Conservation (phyloP, 1,284 basidiomycete genomes). For the Sanghuangporus weigelae region DNA sequence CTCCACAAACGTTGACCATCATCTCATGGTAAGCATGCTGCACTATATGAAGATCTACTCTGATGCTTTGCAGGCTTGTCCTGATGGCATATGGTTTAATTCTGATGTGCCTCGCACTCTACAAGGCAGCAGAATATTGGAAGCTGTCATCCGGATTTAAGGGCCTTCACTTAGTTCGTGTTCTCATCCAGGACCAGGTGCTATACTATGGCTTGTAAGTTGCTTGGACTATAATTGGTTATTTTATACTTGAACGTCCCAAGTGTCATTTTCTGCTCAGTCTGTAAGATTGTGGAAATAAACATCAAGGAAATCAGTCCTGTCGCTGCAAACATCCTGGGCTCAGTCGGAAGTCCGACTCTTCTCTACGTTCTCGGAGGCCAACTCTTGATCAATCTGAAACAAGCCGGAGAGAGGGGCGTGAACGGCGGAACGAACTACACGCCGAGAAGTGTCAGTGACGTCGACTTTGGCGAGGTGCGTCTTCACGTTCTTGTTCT, state of each 20-base stretch:
- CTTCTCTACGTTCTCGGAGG: slow-evolving; percentile 10
- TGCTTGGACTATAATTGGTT: not conserved
- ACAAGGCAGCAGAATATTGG: slow-evolving; percentile 2
- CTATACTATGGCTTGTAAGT: slow-evolving; percentile 3
- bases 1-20: not conserved
- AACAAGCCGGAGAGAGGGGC: slow-evolving; percentile 7
- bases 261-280: slow-evolving; percentile 1
- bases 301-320: not conserved
- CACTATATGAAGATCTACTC: not conserved
- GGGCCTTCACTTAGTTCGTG: not conserved
- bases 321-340: not conserved
- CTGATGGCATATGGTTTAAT: not conserved
- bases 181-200: slow-evolving; percentile 5
- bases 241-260: not conserved
- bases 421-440: slow-evolving; percentile 2
- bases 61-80: not conserved
- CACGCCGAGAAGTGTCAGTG: not conserved
- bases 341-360: not conserved
- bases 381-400: slow-evolving; percentile 4
- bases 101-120: slow-evolving; percentile 2
- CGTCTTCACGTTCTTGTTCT: too few relatives aligned
- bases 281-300: not conserved
- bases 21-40: not conserved
- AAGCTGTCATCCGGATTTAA: not conserved
- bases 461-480: not conserved